phyloP scores from a whole-genome alignment of 116 monocot species.

The Trichopus zeylanicus region DNA sequence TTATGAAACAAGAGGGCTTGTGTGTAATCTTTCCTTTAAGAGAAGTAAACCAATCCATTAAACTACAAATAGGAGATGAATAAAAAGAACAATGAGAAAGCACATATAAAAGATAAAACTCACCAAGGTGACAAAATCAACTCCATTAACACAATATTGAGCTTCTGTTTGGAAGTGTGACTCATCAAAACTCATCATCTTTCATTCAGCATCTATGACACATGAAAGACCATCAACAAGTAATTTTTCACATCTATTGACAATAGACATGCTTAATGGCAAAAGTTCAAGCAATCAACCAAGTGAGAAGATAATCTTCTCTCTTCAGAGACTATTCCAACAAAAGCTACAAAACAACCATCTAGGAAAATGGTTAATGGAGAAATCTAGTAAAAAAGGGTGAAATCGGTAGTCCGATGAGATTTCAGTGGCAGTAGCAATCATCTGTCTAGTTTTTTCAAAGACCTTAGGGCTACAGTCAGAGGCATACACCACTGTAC shows the following conservation, averaged over 20 bases:
- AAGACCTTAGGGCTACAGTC: constrained; percentile 81
- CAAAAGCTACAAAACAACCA: constrained; percentile 74
- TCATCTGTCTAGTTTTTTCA: constrained; percentile 52
- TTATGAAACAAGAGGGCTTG: no score
- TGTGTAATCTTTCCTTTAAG: no score
- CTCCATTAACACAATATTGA: constrained; percentile 68
- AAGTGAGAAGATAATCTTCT: background rate
- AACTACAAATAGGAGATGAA: background rate
- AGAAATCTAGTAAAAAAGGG: constrained; percentile 68
- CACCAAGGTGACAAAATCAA: constrained; percentile 85
- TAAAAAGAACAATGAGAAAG: background rate
- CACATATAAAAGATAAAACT: constrained; percentile 1
- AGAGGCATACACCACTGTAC: constrained; percentile 63
- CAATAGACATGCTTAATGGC: constrained; percentile 6
- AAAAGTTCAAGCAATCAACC: constrained; percentile 15
- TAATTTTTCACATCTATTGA: background rate
- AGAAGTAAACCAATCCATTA: no score
- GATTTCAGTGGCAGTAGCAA: constrained; percentile 20
- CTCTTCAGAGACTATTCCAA: constrained; percentile 13
- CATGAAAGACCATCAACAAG: background rate
- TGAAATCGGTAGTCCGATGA: constrained; percentile 27
- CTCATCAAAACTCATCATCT: constrained; percentile 7
- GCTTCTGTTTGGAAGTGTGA: constrained; percentile 13
- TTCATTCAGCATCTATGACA: constrained; percentile 24
- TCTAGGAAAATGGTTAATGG: constrained; percentile 46